Conservation (phyloP, 805 yeast genomes). For the Cyberlindnera meyerae region DNA sequence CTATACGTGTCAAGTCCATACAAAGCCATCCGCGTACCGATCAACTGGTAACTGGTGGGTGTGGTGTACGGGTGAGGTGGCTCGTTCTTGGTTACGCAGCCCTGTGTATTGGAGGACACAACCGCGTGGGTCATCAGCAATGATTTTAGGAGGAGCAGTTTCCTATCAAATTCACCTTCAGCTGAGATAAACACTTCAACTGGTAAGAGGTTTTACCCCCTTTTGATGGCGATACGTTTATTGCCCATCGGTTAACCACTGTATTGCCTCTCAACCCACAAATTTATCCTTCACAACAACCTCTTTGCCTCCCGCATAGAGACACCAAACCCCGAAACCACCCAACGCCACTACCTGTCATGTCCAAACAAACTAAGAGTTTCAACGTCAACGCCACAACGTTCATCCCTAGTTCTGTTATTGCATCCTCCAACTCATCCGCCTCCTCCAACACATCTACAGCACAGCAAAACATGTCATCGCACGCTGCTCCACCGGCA, state of each 20-base stretch:
- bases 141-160: too few species aligned
- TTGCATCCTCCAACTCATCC: slow-evolving; percentile 1
- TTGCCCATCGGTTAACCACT: too few species aligned
- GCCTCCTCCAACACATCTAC: slow-evolving; percentile 1
- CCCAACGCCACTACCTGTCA: background rate
- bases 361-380: slow-evolving; percentile 5
- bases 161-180: background rate
- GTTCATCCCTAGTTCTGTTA: slow-evolving; percentile 15
- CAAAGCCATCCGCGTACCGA: too few species aligned
- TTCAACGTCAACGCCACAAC: slow-evolving; percentile 19
- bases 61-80: slow-evolving; percentile 1
- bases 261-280: too few species aligned
- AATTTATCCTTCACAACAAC: too few species aligned
- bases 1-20: slow-evolving; percentile 1
- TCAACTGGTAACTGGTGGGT: background rate
- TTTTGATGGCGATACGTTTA: too few species aligned
- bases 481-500: slow-evolving; percentile 19
- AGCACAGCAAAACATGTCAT: slow-evolving; percentile 12
- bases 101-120: background rate
- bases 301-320: too few species aligned
- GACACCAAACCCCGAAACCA: background rate
- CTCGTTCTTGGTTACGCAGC: background rate
- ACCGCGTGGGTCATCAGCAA: too few species aligned
- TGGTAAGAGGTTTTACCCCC: too few species aligned
- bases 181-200: background rate